These are phyloP conservation scores for Pelargonium citronellum DNA, from an alignment of 441 rosid genomes.

Conservation along the genomic window DNA sequence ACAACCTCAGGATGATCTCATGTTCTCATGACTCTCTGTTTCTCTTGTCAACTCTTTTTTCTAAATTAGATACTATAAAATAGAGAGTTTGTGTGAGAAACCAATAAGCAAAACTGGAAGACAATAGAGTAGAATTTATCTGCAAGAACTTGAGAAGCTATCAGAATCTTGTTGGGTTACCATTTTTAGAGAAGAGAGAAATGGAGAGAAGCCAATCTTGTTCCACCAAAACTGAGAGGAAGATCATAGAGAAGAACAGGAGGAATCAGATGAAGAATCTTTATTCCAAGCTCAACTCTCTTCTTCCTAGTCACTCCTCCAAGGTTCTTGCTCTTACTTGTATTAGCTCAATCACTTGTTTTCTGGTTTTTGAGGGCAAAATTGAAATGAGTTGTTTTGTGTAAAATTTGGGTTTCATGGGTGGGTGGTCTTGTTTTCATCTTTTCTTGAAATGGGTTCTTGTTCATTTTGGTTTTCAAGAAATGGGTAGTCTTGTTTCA, in stretches of 20 bases:
- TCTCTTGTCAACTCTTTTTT: not conserved
- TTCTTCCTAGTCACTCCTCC: conserved; percentile 1
- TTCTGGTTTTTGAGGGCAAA: not conserved
- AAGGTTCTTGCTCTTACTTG: not conserved
- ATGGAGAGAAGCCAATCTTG: not conserved
- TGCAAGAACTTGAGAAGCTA: not conserved
- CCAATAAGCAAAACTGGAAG: not conserved
- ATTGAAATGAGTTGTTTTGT: no score
- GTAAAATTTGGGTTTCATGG: not conserved
- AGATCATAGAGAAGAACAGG: conserved; percentile 3
- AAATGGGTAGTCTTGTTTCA: no score
- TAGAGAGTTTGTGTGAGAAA: no score
- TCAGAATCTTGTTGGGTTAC: not conserved
- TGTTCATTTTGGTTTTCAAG: not conserved
- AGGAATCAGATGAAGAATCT: conserved; percentile 3
- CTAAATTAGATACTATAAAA: no score
- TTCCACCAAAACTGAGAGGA: conserved; percentile 5
- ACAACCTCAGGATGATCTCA: not conserved
- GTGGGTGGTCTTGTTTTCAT: not conserved
- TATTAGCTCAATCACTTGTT: no score
- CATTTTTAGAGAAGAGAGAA: not conserved
- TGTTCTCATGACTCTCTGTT: not conserved
- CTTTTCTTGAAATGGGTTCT: not conserved
- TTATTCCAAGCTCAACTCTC: not conserved
- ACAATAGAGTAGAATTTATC: not conserved